These are phyloP conservation scores for Scedosporium aurantiacum DNA, from an alignment of 2,329 filamentous ascomycete species.

Conservation along the genomic window DNA sequence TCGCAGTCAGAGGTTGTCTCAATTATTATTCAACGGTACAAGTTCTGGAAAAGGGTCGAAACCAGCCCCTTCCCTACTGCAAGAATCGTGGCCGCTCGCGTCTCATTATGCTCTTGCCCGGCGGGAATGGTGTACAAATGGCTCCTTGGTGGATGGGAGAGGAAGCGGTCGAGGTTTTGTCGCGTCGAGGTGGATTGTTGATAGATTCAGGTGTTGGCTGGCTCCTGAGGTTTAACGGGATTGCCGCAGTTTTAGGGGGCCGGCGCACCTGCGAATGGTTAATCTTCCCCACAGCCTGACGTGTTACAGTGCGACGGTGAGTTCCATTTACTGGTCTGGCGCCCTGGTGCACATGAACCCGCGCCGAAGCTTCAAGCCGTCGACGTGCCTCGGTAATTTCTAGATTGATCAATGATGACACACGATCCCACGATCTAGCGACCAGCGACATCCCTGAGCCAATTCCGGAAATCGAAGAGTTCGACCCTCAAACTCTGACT, in stretches of 20 bases:
- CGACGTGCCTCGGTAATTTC: conserved; percentile 4
- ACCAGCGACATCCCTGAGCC: not conserved
- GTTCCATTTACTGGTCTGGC: not conserved
- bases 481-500: not conserved
- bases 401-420: not conserved
- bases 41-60: not conserved
- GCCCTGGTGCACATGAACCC: not conserved
- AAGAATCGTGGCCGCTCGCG: not conserved
- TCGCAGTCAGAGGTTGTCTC: not conserved
- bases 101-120: not conserved
- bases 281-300: not conserved
- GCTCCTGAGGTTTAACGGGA: not conserved
- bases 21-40: not conserved
- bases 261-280: not conserved
- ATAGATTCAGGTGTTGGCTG: not conserved
- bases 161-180: not conserved
- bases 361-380: not conserved
- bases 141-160: not conserved
- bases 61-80: not conserved
- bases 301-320: no score
- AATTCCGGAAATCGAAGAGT: not conserved
- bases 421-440: not conserved
- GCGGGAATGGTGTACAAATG: not conserved
- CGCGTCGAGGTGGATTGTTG: not conserved
- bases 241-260: no score